A percentile compares a stretch with the other conserved stretches of the same genome.
phyloP scores from a whole-genome alignment of 352 stramenopile species.

The Pythium aristosporum region DNA sequence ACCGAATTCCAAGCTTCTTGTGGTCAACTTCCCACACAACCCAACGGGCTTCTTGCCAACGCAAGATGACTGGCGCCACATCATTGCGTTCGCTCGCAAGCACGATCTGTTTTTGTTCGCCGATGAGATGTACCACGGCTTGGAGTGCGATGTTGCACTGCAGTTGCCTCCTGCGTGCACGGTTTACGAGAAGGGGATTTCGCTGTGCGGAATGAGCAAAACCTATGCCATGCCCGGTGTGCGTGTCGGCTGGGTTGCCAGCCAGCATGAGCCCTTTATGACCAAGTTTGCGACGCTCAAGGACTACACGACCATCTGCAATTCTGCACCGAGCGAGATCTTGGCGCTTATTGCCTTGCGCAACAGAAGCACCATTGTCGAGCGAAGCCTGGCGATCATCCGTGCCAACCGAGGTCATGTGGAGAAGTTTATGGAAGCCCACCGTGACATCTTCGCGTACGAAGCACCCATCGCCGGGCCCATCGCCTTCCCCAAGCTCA shows the following conservation, averaged over 20 bases:
- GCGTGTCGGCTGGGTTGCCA: constrained; percentile 60
- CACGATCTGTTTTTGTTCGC: constrained; percentile 53
- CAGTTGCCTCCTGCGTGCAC: constrained; percentile 32
- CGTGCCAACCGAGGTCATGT: constrained; percentile 22
- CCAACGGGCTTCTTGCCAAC: constrained; percentile 51
- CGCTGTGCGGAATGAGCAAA: constrained; percentile 63
- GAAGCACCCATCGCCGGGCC: constrained; percentile 29
- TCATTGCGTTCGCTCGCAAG: constrained; percentile 40
- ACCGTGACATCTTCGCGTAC: constrained; percentile 40
- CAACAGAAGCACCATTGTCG: constrained; percentile 29
- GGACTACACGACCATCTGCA: constrained; percentile 78
- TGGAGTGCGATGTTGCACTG: constrained; percentile 32
- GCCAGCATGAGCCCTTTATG: constrained; percentile 35
- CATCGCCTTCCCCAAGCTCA: constrained; percentile 40
- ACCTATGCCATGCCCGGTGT: constrained; percentile 47
- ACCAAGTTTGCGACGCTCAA: constrained; percentile 44
- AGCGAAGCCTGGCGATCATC: constrained; percentile 35
- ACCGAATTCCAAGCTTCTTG: constrained; percentile 54
- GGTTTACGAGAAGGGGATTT: constrained; percentile 51
- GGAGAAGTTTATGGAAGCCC: constrained; percentile 36
- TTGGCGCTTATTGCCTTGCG: constrained; percentile 56
- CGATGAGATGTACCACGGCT: constrained; percentile 67
- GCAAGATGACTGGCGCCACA: constrained; percentile 33
- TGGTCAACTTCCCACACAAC: constrained; percentile 82
- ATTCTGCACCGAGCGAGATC: constrained; percentile 52